phyloP scores from a whole-genome alignment of 129 eudicot species.

The Erigeron canadensis region DNA sequence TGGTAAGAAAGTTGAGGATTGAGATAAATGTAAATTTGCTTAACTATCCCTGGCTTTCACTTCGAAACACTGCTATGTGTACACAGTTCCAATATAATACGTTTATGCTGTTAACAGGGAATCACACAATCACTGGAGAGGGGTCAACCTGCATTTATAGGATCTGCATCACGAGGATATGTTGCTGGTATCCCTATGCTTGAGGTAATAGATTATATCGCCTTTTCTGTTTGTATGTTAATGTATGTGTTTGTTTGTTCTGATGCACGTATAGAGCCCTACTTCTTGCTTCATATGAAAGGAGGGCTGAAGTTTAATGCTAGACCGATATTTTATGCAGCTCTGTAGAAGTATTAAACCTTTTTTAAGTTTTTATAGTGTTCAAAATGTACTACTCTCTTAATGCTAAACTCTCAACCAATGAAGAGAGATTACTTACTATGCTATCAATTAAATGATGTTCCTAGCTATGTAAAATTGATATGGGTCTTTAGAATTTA shows the following conservation, averaged over 20 bases:
- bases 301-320: not conserved
- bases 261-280: conserved; percentile 7
- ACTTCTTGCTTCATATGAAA: not conserved
- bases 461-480: not conserved
- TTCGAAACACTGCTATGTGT: conserved; percentile 5
- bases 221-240: not conserved
- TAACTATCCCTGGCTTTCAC: not conserved
- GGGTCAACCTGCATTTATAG: conserved; percentile 29
- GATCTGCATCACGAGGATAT: conserved; percentile 28
- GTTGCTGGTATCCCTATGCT: conserved; percentile 26
- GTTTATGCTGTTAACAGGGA: conserved; percentile 25
- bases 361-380: too few species aligned
- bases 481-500: not conserved
- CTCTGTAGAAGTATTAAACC: not conserved
- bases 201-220: conserved; percentile 19
- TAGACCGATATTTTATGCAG: not conserved
- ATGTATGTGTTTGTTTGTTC: not conserved
- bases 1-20: not conserved
- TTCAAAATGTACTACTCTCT: not conserved
- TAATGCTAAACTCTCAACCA: not conserved
- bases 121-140: conserved; percentile 23
- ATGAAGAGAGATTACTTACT: conserved; percentile 5
- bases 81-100: not conserved
- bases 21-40: not conserved
- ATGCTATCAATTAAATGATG: not conserved